phyloP scores from a whole-genome alignment of 495 filamentous ascomycete species.

The Penicillium crystallinum region DNA sequence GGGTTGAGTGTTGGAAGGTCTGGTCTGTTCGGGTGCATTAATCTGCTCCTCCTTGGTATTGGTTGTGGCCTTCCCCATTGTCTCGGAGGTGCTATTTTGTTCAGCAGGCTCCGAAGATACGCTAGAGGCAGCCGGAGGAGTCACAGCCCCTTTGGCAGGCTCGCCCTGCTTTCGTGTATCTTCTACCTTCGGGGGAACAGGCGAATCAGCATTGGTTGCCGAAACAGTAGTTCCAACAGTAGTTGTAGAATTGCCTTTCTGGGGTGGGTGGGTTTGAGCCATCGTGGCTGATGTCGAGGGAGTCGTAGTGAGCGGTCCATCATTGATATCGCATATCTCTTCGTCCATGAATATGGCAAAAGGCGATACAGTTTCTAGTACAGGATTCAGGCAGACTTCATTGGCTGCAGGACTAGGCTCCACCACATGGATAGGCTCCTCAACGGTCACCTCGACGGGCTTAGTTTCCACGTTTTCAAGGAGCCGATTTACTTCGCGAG shows the following conservation, averaged over 20 bases:
- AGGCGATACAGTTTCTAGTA: constrained; percentile 11
- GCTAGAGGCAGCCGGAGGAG: constrained; percentile 18
- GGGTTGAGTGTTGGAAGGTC: constrained; percentile 50
- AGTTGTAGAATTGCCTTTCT: constrained; percentile 8
- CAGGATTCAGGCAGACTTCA: constrained; percentile 15
- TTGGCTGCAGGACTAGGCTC: neutral
- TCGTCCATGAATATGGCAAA: constrained; percentile 7
- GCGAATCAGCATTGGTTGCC: constrained; percentile 6
- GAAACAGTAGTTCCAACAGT: constrained; percentile 1
- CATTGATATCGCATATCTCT: constrained; percentile 18
- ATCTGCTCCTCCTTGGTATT: constrained; percentile 31
- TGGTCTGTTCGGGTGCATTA: constrained; percentile 33
- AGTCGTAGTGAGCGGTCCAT: constrained; percentile 7
- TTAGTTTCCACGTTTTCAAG: constrained; percentile 4
- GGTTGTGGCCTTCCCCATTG: constrained; percentile 14
- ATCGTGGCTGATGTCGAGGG: constrained; percentile 6
- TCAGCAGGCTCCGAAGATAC: constrained; percentile 16
- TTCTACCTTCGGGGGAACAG: constrained; percentile 8
- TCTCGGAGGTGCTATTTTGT: constrained; percentile 24
- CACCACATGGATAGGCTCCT: neutral
- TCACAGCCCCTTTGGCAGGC: constrained; percentile 9
- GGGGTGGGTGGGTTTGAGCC: constrained; percentile 3
- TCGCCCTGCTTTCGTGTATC: constrained; percentile 21
- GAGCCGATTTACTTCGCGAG: constrained; percentile 35
- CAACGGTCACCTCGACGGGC: neutral